These are phyloP conservation scores for Acephala macrosclerotiorum DNA, from an alignment of 2,329 filamentous ascomycete species.

Conservation along the genomic window DNA sequence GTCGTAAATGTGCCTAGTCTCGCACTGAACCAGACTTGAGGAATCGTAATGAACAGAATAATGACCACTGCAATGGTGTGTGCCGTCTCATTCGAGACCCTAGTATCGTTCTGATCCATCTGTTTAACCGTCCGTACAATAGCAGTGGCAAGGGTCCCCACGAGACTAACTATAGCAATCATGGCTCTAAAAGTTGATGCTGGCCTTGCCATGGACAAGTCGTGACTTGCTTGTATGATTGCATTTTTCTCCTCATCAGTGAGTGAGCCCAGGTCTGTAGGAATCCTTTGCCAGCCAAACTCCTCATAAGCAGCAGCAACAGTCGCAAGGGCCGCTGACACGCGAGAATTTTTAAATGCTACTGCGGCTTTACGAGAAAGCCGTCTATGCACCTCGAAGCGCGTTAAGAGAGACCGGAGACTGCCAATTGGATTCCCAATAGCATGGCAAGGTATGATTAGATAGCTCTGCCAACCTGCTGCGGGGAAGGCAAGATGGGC, in stretches of 20 bases:
- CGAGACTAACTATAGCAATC: neutral
- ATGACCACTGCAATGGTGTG: conserved; percentile 9
- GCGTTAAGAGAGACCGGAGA: conserved; percentile 4
- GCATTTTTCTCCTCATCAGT: neutral
- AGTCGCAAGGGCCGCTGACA: too few species aligned
- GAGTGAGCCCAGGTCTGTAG: neutral
- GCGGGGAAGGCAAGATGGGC: conserved; percentile 7
- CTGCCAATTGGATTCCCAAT: conserved; percentile 9
- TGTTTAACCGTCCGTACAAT: conserved; percentile 7
- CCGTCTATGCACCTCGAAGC: neutral
- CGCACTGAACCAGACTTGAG: conserved; percentile 10
- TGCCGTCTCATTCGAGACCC: conserved; percentile 1
- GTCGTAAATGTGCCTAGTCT: conserved; percentile 12
- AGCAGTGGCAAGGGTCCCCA: conserved; percentile 12
- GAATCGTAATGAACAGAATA: conserved; percentile 12
- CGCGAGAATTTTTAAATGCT: too few species aligned
- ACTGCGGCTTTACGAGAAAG: neutral
- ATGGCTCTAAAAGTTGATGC: neutral
- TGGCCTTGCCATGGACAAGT: neutral
- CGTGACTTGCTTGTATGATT: conserved; percentile 11
- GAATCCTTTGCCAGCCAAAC: too few species aligned
- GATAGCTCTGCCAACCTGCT: conserved; percentile 6
- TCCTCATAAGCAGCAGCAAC: too few species aligned
- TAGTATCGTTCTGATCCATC: conserved; percentile 9
- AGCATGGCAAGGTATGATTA: neutral